Base-by-base conservation (phyloP, 202 grass and related monocot genomes). In the Panicum hallii region DNA sequence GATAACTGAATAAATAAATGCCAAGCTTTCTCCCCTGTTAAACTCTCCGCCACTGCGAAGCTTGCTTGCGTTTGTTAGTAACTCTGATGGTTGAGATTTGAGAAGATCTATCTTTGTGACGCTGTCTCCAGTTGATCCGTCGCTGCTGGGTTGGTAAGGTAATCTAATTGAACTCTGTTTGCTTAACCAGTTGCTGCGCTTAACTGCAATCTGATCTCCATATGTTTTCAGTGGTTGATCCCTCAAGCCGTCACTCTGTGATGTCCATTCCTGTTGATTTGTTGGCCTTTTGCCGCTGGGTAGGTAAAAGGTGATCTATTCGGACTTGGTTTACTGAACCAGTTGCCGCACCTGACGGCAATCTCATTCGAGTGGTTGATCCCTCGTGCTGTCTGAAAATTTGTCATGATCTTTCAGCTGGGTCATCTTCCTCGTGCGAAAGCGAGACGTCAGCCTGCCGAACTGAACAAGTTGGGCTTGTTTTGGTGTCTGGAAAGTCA, bases 1-100 rank as follows among this genome's bases (percentile, higher is more conserved):
- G 48, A 22, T 83, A 67, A 67, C 5, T 45, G 9, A 53, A 74
- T 20, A 54, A 83, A 79, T 83, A 86, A 90, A 83, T 36, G 38
- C 41, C 60, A 67, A 72, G 69, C 58, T 74, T 87, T 81, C 49
- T 58, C 60, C 32, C 9, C 40, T 67, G 40, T 45, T 11, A 7
- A 71, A 7, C 34, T 78, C 12, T 47, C 9, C 54, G 36, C 12
- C 42, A 56, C 6, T 44, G 5, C 57, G 72, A 57, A 3, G 1
- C 38, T 13, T 46, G 41, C 19, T 45, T 43, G 8, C 3, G 43
- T 6, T 26, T 47, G 6, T 5, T 20, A 1, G 22, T 26, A 4
- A 26, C 11, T 43, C 2, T 41, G 38, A 32, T 63, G 4, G 60
- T 15, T 30, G 60, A 7, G 5, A 57, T 53, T 5, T 61, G 58